These are phyloP conservation scores for Aspergillus fructus DNA, from an alignment of 2,329 filamentous ascomycete species.

Conservation along the genomic window DNA sequence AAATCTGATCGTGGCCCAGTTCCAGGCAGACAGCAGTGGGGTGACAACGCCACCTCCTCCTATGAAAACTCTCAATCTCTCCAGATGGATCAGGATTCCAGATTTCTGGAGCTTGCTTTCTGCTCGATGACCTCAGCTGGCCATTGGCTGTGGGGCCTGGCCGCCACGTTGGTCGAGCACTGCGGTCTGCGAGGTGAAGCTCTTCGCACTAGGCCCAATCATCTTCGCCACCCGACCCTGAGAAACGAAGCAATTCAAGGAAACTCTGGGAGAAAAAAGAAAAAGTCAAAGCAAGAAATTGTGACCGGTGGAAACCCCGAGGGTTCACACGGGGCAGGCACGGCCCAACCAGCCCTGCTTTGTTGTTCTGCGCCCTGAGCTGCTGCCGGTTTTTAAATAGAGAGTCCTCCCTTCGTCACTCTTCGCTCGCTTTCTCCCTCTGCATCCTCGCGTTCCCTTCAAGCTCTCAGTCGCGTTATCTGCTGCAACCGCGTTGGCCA, in stretches of 20 bases:
- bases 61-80: background rate
- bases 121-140: background rate
- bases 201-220: background rate
- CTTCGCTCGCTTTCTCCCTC: constrained; percentile 10
- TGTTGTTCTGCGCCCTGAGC: background rate
- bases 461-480: background rate
- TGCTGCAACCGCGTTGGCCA: background rate
- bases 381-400: constrained; percentile 7
- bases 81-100: background rate
- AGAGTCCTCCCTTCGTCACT: background rate
- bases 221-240: background rate
- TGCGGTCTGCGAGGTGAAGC: background rate
- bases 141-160: background rate
- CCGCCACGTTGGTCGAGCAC: background rate
- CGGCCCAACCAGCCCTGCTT: background rate
- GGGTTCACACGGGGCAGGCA: background rate
- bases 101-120: background rate
- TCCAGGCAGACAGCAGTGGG: background rate
- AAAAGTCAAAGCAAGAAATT: background rate
- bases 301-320: background rate
- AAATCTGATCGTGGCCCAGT: background rate
- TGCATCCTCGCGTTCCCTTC: background rate
- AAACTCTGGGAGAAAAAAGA: background rate
- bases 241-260: background rate
- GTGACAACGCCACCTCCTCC: too few species aligned